phyloP scores from a whole-genome alignment of 2,329 filamentous ascomycete genomes.

The Aspergillus ochraceoroseus region DNA sequence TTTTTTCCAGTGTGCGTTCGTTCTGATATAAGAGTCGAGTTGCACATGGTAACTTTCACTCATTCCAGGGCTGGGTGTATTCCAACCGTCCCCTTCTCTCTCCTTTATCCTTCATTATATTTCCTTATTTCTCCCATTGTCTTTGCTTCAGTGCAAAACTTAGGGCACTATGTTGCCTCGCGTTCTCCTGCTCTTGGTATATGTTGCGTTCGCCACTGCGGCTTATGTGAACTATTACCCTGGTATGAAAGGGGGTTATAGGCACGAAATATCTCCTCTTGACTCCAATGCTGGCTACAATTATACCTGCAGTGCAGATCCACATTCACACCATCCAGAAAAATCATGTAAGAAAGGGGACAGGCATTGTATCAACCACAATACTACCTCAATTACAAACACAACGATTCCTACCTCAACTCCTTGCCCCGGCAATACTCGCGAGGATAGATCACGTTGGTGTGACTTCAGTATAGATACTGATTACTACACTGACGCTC shows the following conservation, averaged over 20 bases:
- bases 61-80: too few relatives aligned
- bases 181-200: neutral
- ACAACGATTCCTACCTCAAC: constrained; percentile 2
- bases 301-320: too few relatives aligned
- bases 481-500: constrained; percentile 29
- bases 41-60: too few relatives aligned
- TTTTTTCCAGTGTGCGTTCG: too few relatives aligned
- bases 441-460: constrained; percentile 28
- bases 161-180: neutral
- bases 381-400: neutral
- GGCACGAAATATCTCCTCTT: neutral
- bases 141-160: too few relatives aligned
- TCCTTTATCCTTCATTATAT: too few relatives aligned
- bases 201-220: neutral
- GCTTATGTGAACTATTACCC: constrained; percentile 1
- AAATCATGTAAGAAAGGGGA: neutral
- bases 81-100: too few relatives aligned
- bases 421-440: constrained; percentile 22
- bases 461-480: constrained; percentile 32
- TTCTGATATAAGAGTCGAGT: too few relatives aligned
- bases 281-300: too few relatives aligned
- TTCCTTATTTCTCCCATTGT: too few relatives aligned
- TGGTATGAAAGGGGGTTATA: too few relatives aligned
- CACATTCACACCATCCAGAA: too few relatives aligned
- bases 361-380: neutral